These are phyloP conservation scores for Mycena galopus DNA, from an alignment of 768 basidiomycete genomes.

Conservation along the genomic window DNA sequence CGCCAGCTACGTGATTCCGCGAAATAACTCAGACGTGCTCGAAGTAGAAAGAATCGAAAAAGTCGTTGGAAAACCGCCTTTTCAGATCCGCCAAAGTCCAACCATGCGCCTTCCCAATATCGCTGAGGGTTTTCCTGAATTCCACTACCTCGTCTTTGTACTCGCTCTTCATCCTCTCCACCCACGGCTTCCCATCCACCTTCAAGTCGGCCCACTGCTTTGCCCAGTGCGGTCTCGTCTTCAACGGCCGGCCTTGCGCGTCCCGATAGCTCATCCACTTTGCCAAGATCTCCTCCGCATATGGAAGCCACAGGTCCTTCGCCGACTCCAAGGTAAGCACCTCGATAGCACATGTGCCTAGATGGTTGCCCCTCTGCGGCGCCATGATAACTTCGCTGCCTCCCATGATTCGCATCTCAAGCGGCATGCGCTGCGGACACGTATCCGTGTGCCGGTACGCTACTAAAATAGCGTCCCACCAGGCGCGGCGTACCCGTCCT, in stretches of 20 bases:
- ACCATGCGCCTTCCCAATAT: too few relatives aligned
- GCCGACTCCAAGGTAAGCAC: slow-evolving; percentile 42
- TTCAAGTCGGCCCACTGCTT: slow-evolving; percentile 43
- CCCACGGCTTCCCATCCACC: too few relatives aligned
- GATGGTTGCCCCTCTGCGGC: slow-evolving; percentile 41
- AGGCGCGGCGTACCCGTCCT: slow-evolving; percentile 40
- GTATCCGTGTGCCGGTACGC: slow-evolving; percentile 19
- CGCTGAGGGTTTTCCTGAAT: too few relatives aligned
- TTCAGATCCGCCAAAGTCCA: too few relatives aligned
- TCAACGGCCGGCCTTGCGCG: slow-evolving; percentile 30
- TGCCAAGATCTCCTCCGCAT: slow-evolving; percentile 40
- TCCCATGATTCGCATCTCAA: slow-evolving; percentile 46
- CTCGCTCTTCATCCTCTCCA: too few relatives aligned
- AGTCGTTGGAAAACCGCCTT: too few relatives aligned
- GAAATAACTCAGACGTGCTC: too few relatives aligned
- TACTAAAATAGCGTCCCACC: slow-evolving; percentile 31
- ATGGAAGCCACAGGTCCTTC: slow-evolving; percentile 36
- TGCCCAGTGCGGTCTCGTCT: slow-evolving; percentile 46
- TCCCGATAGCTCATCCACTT: slow-evolving; percentile 41
- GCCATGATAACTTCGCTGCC: slow-evolving; percentile 40
- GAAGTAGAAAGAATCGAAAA: too few relatives aligned
- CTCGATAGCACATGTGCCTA: slow-evolving; percentile 41
- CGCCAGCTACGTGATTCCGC: too few relatives aligned
- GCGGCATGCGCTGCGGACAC: slow-evolving; percentile 40
- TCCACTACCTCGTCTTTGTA: too few relatives aligned